Conservation (phyloP, 371 early-diverging fungal genomes). For the Smittium culicis region DNA sequence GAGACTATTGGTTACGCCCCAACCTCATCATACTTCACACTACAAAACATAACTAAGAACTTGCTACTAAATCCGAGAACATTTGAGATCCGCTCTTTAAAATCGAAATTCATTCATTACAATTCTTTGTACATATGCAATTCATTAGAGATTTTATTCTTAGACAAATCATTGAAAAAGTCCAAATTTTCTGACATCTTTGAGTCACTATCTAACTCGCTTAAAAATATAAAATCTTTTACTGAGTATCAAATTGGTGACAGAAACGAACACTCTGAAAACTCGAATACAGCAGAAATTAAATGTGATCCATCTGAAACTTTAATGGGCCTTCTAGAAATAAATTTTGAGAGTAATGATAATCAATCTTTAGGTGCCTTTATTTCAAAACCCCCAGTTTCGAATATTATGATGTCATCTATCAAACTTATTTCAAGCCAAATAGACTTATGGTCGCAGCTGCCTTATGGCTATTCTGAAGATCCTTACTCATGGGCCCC, state of each 20-base stretch:
- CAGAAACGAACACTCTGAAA: background rate
- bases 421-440: background rate
- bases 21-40: background rate
- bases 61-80: background rate
- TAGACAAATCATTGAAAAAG: background rate
- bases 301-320: background rate
- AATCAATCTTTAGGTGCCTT: background rate
- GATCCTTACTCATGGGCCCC: background rate
- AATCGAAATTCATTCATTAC: background rate
- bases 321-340: background rate
- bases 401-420: background rate
- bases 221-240: background rate
- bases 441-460: background rate
- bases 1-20: background rate
- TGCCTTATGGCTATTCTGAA: background rate
- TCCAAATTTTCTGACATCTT: background rate
- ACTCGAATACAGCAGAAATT: background rate
- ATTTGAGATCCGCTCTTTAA: background rate
- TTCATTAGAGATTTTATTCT: background rate
- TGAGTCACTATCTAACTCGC: background rate
- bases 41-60: background rate
- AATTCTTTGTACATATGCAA: background rate
- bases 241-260: no score
- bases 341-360: background rate
- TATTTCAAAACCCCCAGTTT: background rate